phyloP scores from a whole-genome alignment of 495 filamentous ascomycete species.

The Zalerion maritima region DNA sequence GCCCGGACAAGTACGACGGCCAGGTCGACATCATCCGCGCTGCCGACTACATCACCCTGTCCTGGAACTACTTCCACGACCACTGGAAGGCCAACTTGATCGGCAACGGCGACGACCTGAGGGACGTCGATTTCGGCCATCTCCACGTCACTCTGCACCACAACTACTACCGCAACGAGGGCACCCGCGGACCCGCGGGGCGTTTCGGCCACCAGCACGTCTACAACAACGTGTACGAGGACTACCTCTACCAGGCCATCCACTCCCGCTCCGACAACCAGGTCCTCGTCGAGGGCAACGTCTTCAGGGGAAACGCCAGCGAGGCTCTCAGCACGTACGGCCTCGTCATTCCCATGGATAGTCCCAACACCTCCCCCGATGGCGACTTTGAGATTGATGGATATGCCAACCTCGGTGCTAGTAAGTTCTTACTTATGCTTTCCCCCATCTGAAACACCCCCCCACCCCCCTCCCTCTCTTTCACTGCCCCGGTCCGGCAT shows the following conservation, averaged over 20 bases:
- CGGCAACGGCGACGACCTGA: constrained; percentile 18
- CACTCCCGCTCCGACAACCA: constrained; percentile 39
- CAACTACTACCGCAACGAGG: constrained; percentile 36
- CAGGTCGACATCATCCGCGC: constrained; percentile 34
- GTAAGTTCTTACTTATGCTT: no score
- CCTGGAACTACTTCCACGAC: constrained; percentile 36
- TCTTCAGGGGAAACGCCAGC: constrained; percentile 24
- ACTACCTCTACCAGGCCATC: constrained; percentile 32
- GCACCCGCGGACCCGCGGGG: constrained; percentile 30
- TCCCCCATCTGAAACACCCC: no score
- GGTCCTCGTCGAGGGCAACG: constrained; percentile 37
- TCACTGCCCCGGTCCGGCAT: no score
- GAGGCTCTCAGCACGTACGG: constrained; percentile 32
- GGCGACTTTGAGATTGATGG: constrained; percentile 27
- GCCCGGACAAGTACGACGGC: constrained; percentile 14
- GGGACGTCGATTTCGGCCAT: constrained; percentile 29
- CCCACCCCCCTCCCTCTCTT: no score
- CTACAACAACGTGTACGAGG: constrained; percentile 33
- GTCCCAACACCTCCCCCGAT: constrained; percentile 20
- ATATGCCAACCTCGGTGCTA: constrained; percentile 26
- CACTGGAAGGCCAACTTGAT: constrained; percentile 37
- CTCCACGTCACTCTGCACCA: constrained; percentile 33
- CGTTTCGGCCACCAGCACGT: constrained; percentile 38
- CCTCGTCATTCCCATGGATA: constrained; percentile 29
- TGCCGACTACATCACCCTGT: constrained; percentile 35